phyloP scores from a whole-genome alignment of 2,329 filamentous ascomycete genomes.

The Coniochaeta sp. region DNA sequence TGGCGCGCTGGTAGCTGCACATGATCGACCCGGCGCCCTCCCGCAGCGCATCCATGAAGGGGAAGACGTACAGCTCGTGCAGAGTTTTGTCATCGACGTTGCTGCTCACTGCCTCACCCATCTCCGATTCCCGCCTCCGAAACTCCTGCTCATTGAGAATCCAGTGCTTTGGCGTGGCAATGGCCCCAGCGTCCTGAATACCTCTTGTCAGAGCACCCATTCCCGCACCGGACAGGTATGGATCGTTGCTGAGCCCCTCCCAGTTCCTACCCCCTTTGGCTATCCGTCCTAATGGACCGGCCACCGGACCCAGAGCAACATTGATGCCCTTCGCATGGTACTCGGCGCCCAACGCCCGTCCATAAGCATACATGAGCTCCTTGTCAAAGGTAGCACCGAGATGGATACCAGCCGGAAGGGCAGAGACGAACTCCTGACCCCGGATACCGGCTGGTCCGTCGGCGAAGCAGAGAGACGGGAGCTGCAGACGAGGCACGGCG shows the following conservation, averaged over 20 bases:
- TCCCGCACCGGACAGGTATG: conserved; percentile 22
- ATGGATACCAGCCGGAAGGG: conserved; percentile 62
- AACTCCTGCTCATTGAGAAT: conserved; percentile 55
- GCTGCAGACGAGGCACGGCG: conserved; percentile 28
- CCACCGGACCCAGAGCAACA: conserved; percentile 53
- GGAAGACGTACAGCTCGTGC: conserved; percentile 60
- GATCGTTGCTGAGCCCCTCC: conserved; percentile 38
- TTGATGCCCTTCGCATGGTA: conserved; percentile 64
- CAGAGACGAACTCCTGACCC: conserved; percentile 25
- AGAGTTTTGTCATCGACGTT: conserved; percentile 60
- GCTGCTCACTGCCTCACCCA: conserved; percentile 45
- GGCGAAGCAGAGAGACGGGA: conserved; percentile 37
- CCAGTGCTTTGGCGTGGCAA: conserved; percentile 66
- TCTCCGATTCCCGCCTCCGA: conserved; percentile 30
- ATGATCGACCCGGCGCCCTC: conserved; percentile 53
- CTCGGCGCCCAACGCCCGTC: conserved; percentile 61
- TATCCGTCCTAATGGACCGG: conserved; percentile 55
- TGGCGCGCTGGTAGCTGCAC: conserved; percentile 66
- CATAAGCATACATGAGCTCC: conserved; percentile 57
- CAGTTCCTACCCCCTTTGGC: conserved; percentile 57
- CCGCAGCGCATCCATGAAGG: conserved; percentile 54
- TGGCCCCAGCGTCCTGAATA: conserved; percentile 48
- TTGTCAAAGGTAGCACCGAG: conserved; percentile 66
- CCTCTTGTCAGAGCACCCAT: conserved; percentile 20
- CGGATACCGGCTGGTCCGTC: conserved; percentile 29